Evolutionary conservation across 805 yeast species (phyloP).

Genomic region (Schizosaccharomyces octosporus): DNA sequence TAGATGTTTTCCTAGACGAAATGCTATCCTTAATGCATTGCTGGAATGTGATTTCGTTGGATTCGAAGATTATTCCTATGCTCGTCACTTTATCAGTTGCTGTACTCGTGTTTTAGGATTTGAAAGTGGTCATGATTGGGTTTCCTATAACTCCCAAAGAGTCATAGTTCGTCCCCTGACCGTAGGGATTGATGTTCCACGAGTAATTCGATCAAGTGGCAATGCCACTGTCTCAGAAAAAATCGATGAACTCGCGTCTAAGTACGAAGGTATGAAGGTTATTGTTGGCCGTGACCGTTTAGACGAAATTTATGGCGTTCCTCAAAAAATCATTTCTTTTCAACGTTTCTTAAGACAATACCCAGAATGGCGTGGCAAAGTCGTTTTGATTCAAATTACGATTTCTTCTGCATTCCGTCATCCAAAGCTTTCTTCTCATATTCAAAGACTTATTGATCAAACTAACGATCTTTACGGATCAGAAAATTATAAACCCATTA

Average conservation of each 20-base stretch:
- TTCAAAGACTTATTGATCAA: slow-evolving; percentile 87
- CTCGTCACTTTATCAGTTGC: slow-evolving; percentile 74
- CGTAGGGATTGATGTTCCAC: slow-evolving; percentile 63
- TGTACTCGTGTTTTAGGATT: slow-evolving; percentile 72
- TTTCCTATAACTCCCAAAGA: slow-evolving; percentile 48
- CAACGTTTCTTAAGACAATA: slow-evolving; percentile 69
- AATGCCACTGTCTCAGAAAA: slow-evolving; percentile 20
- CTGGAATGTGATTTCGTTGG: slow-evolving; percentile 70
- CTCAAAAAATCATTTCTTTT: slow-evolving; percentile 77
- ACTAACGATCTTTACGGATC: slow-evolving; percentile 92
- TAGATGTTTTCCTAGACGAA: slow-evolving; percentile 79
- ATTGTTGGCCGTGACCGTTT: slow-evolving; percentile 86
- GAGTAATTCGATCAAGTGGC: slow-evolving; percentile 41
- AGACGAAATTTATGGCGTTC: slow-evolving; percentile 77
- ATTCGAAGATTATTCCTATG: slow-evolving; percentile 67
- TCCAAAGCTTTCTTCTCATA: slow-evolving; percentile 53
- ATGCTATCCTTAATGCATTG: slow-evolving; percentile 67
- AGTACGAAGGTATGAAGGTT: slow-evolving; percentile 29
- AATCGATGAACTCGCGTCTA: slow-evolving; percentile 30
- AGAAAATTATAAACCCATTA: slow-evolving; percentile 87
- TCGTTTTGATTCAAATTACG: slow-evolving; percentile 76
- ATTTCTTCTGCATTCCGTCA: slow-evolving; percentile 61
- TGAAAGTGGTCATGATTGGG: slow-evolving; percentile 19
- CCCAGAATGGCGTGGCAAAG: slow-evolving; percentile 77
- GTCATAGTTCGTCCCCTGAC: slow-evolving; percentile 58